Conservation (phyloP, 202 grass and related monocot genomes). For the Schoenoplectus tabernaemontani region DNA sequence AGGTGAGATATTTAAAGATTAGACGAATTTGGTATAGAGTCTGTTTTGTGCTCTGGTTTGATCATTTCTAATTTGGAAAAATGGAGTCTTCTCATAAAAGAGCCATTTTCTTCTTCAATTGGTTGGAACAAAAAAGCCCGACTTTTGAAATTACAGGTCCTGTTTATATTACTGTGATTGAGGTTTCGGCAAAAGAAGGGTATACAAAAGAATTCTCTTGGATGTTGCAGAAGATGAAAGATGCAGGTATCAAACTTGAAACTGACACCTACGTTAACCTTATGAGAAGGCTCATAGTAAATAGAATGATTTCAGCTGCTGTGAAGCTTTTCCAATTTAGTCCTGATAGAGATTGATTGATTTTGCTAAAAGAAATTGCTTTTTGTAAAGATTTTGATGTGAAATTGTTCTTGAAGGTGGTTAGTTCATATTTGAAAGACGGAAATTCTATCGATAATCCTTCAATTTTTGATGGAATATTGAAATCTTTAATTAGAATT, state of each 20-base stretch:
- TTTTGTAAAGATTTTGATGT: conserved; percentile 45
- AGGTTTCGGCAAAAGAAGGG: conserved; percentile 40
- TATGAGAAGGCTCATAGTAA: conserved; percentile 33
- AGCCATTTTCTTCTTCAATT: conserved; percentile 48
- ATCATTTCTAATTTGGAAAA: conserved; percentile 39
- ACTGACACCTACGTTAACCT: conserved; percentile 39
- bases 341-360: conserved; percentile 26
- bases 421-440: conserved; percentile 30
- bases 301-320: conserved; percentile 39
- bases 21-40: conserved; percentile 13
- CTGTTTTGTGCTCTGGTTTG: conserved; percentile 37
- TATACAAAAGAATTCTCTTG: conserved; percentile 46
- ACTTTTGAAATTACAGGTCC: conserved; percentile 23
- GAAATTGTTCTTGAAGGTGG: conserved; percentile 43
- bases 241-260: conserved; percentile 39
- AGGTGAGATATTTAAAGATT: conserved; percentile 32
- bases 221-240: conserved; percentile 43
- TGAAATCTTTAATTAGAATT: conserved; percentile 63
- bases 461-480: conserved; percentile 34
- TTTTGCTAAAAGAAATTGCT: conserved; percentile 56
- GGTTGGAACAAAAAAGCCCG: conserved; percentile 40
- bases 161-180: conserved; percentile 47
- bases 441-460: conserved; percentile 35
- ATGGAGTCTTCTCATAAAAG: conserved; percentile 31
- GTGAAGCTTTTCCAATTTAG: conserved; percentile 53